A percentile compares a stretch with the other conserved stretches of the same genome.
phyloP scores from a whole-genome alignment of 2,329 filamentous ascomycete species.

The Leptoxyphium fumago region DNA sequence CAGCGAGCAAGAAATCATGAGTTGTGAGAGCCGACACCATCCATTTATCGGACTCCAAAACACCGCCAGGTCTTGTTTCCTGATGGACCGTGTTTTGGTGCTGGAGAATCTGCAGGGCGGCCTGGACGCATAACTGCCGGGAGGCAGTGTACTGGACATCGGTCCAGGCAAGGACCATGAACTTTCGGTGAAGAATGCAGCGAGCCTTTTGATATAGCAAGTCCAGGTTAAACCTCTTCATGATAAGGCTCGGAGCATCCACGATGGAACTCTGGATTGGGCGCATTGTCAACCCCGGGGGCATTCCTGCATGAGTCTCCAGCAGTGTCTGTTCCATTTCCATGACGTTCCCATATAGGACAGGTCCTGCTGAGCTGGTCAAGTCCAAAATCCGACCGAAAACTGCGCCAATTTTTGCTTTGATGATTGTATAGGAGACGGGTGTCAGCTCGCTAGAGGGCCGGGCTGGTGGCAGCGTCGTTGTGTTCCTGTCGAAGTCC shows the following conservation, averaged over 20 bases:
- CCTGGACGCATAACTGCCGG: conserved; percentile 26
- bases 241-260: not conserved
- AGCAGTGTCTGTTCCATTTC: not conserved
- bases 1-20: conserved; percentile 27
- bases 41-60: conserved; percentile 23
- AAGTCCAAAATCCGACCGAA: not conserved
- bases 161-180: not conserved
- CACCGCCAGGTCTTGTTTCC: conserved; percentile 25
- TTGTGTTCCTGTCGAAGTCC: not conserved
- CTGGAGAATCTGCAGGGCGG: conserved; percentile 29
- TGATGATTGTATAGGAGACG: not conserved
- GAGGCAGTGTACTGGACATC: conserved; percentile 19
- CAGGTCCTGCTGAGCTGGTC: not conserved
- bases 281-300: not conserved
- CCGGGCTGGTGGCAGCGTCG: not conserved
- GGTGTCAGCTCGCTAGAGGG: not conserved
- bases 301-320: not conserved
- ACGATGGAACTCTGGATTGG: not conserved
- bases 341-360: not conserved
- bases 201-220: not conserved
- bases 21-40: conserved; percentile 12
- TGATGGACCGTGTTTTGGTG: conserved; percentile 31
- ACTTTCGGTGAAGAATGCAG: not conserved
- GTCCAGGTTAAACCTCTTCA: not conserved
- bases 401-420: not conserved